phyloP scores from a whole-genome alignment of 148 eudicot species.

The Chenopodium berlandieri region DNA sequence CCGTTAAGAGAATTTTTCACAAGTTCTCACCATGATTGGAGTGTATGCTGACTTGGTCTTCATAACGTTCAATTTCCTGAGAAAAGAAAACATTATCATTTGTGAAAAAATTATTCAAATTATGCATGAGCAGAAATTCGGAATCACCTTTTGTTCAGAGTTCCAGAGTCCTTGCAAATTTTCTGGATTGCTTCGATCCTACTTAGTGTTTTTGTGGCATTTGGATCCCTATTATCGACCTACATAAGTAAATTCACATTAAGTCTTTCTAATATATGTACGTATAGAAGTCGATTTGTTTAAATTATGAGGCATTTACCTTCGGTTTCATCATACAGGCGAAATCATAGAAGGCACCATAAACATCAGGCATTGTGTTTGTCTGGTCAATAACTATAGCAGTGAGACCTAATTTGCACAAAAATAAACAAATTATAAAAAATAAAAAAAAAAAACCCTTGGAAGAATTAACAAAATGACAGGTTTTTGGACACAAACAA shows the following conservation, averaged over 20 bases:
- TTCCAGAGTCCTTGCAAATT: conserved; percentile 70
- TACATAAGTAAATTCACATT: conserved; percentile 22
- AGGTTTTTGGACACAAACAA: not conserved
- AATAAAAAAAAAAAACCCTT: not conserved
- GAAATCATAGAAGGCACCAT: conserved; percentile 86
- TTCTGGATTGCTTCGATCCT: conserved; percentile 68
- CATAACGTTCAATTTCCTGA: conserved; percentile 60
- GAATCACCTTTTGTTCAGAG: conserved; percentile 54
- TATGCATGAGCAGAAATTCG: not conserved
- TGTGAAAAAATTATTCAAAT: not conserved
- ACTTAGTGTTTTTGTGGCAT: conserved; percentile 58
- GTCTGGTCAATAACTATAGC: conserved; percentile 75
- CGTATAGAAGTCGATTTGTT: not conserved
- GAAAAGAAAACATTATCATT: conserved; percentile 3
- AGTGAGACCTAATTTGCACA: conserved; percentile 60
- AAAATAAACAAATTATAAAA: not conserved
- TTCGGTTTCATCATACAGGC: conserved; percentile 70
- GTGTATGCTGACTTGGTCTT: conserved; percentile 38
- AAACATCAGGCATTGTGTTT: conserved; percentile 73
- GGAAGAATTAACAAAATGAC: not conserved
- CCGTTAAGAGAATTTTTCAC: not conserved
- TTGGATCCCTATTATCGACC: conserved; percentile 75
- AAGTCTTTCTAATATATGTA: not conserved
- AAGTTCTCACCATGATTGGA: conserved; percentile 47
- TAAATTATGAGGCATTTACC: conserved; percentile 33